These are phyloP conservation scores for Ophiosphaerella herpotricha DNA, from an alignment of 2,329 filamentous ascomycete species.

Conservation along the genomic window DNA sequence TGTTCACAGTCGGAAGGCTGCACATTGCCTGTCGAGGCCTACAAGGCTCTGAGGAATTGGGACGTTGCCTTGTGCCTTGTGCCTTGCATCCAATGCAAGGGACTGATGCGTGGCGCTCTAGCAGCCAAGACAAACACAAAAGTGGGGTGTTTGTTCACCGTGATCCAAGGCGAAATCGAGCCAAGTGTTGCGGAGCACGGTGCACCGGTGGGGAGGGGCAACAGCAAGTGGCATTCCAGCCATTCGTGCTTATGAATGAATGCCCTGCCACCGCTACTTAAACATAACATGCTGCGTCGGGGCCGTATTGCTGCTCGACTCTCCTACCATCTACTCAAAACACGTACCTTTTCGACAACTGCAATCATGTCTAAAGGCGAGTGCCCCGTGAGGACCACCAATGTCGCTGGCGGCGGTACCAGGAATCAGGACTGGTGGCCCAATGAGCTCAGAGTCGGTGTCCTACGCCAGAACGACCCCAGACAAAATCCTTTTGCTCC, in stretches of 20 bases:
- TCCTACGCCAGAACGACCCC: slow-evolving; percentile 72
- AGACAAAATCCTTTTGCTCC: slow-evolving; percentile 66
- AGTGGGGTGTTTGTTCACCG: slow-evolving; percentile 14
- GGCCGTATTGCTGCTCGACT: slow-evolving; percentile 9
- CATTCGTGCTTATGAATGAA: slow-evolving; percentile 34
- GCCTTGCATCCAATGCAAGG: too few species aligned
- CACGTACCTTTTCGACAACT: slow-evolving; percentile 17
- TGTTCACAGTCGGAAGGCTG: too few species aligned
- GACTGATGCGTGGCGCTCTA: too few species aligned
- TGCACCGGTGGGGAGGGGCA: slow-evolving; percentile 27
- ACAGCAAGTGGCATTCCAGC: slow-evolving; percentile 29
- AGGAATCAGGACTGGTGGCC: slow-evolving; percentile 77
- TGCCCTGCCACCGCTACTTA: slow-evolving; percentile 29
- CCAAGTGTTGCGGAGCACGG: slow-evolving; percentile 27
- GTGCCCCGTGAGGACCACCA: slow-evolving; percentile 42
- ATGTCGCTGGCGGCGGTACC: slow-evolving; percentile 64
- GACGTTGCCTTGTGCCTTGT: too few species aligned
- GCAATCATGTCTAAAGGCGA: slow-evolving; percentile 40
- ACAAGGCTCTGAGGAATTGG: too few species aligned
- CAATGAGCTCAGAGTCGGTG: slow-evolving; percentile 67
- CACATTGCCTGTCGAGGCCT: too few species aligned
- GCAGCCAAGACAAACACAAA: not conserved
- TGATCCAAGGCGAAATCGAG: slow-evolving; percentile 20
- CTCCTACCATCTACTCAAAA: slow-evolving; percentile 6
- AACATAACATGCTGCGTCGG: slow-evolving; percentile 14